phyloP scores from a whole-genome alignment of 2,329 filamentous ascomycete species.

The Myotisia sp. region DNA sequence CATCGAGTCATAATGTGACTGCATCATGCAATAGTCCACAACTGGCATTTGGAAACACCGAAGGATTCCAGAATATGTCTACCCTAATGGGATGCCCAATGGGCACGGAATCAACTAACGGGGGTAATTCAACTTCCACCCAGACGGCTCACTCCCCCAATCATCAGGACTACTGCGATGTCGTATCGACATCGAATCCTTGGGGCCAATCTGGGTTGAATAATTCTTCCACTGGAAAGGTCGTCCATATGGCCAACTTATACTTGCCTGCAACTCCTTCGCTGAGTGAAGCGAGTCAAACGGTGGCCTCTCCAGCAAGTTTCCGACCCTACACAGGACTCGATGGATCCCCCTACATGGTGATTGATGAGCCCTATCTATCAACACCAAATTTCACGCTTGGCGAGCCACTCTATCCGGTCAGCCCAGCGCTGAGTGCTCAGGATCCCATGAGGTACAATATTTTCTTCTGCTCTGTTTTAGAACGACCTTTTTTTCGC shows the following conservation, averaged over 20 bases:
- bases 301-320: constrained; percentile 26
- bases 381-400: constrained; percentile 24
- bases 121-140: constrained; percentile 25
- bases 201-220: constrained; percentile 27
- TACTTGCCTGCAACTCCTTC: constrained; percentile 30
- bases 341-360: constrained; percentile 26
- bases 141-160: constrained; percentile 24
- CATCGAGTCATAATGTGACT: constrained; percentile 24
- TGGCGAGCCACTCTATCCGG: constrained; percentile 27
- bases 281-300: constrained; percentile 29
- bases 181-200: constrained; percentile 14
- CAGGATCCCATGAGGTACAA: constrained; percentile 30
- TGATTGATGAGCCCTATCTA: constrained; percentile 21
- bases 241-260: constrained; percentile 22
- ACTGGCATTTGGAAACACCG: constrained; percentile 22
- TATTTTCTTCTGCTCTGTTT: neutral
- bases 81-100: constrained; percentile 28
- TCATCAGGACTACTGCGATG: constrained; percentile 19
- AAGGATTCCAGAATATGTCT: constrained; percentile 26
- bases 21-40: constrained; percentile 21
- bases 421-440: constrained; percentile 26
- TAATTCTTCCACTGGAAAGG: constrained; percentile 21
- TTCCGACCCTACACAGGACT: constrained; percentile 26
- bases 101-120: constrained; percentile 27
- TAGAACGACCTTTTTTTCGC: too few species aligned